phyloP scores from a whole-genome alignment of 2,329 filamentous ascomycete species.

The Penicillium fuscoglaucum region DNA sequence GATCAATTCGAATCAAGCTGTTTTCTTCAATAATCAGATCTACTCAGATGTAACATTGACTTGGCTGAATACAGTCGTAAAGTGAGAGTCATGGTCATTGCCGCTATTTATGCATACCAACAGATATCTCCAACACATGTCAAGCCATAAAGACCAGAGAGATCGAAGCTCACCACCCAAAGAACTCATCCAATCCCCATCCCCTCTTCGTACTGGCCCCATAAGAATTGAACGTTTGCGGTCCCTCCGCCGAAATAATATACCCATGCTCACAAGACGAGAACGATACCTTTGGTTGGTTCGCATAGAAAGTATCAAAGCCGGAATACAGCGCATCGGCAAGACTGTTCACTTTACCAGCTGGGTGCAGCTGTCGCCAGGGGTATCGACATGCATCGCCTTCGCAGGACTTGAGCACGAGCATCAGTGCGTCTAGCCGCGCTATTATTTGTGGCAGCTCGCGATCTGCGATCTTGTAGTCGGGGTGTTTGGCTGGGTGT shows the following conservation, averaged over 20 bases:
- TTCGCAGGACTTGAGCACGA: slow-evolving; percentile 63
- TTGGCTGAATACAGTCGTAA: neutral
- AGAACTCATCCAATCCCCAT: slow-evolving; percentile 5
- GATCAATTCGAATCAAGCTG: neutral
- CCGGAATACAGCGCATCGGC: slow-evolving; percentile 50
- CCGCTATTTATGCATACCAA: neutral
- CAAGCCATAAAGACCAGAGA: neutral
- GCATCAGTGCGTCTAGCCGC: slow-evolving; percentile 59
- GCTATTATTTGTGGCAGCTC: slow-evolving; percentile 43
- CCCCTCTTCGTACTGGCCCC: slow-evolving; percentile 14
- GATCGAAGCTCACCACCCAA: slow-evolving; percentile 3
- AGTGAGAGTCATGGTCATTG: neutral
- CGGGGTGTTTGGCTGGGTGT: slow-evolving; percentile 18
- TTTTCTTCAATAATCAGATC: slow-evolving; percentile 6
- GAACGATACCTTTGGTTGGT: slow-evolving; percentile 54
- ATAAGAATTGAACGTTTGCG: slow-evolving; percentile 39
- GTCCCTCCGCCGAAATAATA: slow-evolving; percentile 57
- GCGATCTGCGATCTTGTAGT: slow-evolving; percentile 21
- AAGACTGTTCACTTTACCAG: slow-evolving; percentile 53
- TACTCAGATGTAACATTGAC: neutral
- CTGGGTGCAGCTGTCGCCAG: slow-evolving; percentile 59
- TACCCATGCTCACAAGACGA: slow-evolving; percentile 59
- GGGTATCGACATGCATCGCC: slow-evolving; percentile 55
- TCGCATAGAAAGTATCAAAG: slow-evolving; percentile 58
- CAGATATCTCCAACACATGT: neutral